Evolutionary conservation across 2,329 filamentous ascomycete genomes (phyloP), one percentile per base, ranked within the genome.

Genomic region (Lasiodiplodia hormozganensis): DNA sequence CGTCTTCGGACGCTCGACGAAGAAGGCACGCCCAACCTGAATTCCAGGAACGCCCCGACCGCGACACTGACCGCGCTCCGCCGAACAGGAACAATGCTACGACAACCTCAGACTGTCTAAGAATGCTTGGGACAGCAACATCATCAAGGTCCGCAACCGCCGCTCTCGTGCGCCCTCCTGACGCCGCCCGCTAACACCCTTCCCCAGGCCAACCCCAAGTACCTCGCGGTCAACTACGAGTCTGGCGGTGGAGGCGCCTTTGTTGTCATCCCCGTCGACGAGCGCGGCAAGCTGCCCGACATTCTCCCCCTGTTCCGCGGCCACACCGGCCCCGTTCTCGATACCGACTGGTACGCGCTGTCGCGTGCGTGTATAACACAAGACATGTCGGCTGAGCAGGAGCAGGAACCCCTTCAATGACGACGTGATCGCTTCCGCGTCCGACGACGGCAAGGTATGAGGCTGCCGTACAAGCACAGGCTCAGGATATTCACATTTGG

Each of bases 91-190:
- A 81, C 92, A 93, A 87, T 97, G 94, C 86, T 99, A 98, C 84
- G 96, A 99, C 82, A 98, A 98, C 82, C 85, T 99, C 74, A 93
- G 93, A 80, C 93, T 99, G 82, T 97, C 94, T 78, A 93, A 92
- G 82, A 99, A 99, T 89, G 96, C 96, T 68, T 99, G 96, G 96
- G 96, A 99, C 82, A 97, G 94, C 77, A 99, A 99, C 84, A 85
- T 99, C 78, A 88, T 98, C 84, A 98, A 98, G 91, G 94, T 96
- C 81, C 80, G 86, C 78, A 16, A 40, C 57, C 54, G 8, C 31
- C 23, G 31, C 56, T 67, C 64, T 70, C 57, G 62, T 71, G 18
- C 8, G 18, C 71, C 74, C 74, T 76, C 75, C 74, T 74, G 71
- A 69, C 23, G 68, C 34, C 71, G 65, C 68, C 68, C 71, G 73